A percentile compares a stretch with the other conserved stretches of the same genome.
Evolutionary conservation across 129 eudicot species (phyloP).

Genomic region (Saussurea involucrata): DNA sequence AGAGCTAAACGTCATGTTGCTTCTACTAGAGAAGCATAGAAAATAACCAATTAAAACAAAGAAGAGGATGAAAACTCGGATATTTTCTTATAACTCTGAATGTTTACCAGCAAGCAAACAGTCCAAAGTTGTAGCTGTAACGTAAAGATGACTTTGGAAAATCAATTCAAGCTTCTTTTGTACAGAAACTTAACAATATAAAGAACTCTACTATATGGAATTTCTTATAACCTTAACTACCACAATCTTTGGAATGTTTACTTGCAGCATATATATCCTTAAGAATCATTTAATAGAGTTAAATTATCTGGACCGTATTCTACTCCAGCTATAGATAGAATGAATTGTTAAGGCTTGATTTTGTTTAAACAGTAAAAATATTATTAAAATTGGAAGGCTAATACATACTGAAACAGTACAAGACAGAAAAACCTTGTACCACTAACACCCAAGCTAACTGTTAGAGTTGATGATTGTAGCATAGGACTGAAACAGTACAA

Average conservation of each 20-base stretch:
- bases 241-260: neutral
- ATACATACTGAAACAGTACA: neutral
- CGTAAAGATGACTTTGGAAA: neutral
- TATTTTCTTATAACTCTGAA: neutral
- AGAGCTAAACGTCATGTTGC: conserved; percentile 33
- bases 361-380: neutral
- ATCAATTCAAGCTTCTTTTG: neutral
- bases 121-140: neutral
- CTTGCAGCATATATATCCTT: conserved; percentile 3
- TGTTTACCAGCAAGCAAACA: neutral
- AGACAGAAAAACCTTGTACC: neutral
- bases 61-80: neutral
- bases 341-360: neutral
- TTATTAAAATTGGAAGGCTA: neutral
- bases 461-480: conserved; percentile 7
- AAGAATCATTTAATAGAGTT: conserved; percentile 1
- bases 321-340: neutral
- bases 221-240: neutral
- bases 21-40: conserved; percentile 24
- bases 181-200: neutral
- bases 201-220: neutral
- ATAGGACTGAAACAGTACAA: neutral
- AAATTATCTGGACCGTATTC: neutral
- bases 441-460: neutral
- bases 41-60: neutral